Base-by-base conservation (phyloP, 192 early-diverging fungal species). In the Backusella morwellensis region DNA sequence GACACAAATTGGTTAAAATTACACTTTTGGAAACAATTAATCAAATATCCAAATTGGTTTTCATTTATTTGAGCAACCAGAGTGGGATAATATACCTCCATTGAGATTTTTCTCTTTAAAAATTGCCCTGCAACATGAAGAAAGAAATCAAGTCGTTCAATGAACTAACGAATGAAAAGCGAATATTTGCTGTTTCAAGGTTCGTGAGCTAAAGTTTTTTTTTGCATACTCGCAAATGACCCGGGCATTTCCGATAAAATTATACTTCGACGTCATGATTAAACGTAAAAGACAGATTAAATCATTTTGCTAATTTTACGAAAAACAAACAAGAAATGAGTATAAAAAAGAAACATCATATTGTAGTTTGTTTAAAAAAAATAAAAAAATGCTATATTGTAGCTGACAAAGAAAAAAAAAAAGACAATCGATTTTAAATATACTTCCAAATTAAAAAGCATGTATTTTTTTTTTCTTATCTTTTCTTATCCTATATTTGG, bases 401-500 rank as follows among this genome's bases (percentile, higher is more conserved):
- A 54, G 23, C 19, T 54, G 3, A 21, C 7, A 50, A n/a, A 17
- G 21, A 21, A 56, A 23, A 17, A 12, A 6, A 59, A 21, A 52
- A 0, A 52, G 1, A 12, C 23, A 59, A 9, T 4, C 19, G 56
- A 59, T 26, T 40, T 40, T 40, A 11, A 5, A 54, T 12, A 26
- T 59, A 19, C 11, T 59, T 56, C 8, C 19, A 11, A 59, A 59
- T 59, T 26, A 11, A 59, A 14, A 26, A 12, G 9, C 56, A 59
- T 59, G 7, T 59, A 26, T 59, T 59, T 23, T 63, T 59, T 59
- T 29, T 63, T 63, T 63, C 56, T 63, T 63, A 63, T 63, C 56
- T 63, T 63, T 63, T 63, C 56, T 63, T 63, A 63, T 63, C 56
- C 68, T 38, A 70, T 70, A 36, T 41, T 38, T 70, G 38, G 68